phyloP scores from a whole-genome alignment of 345 rosid species.

The Sonneratia caseolaris region DNA sequence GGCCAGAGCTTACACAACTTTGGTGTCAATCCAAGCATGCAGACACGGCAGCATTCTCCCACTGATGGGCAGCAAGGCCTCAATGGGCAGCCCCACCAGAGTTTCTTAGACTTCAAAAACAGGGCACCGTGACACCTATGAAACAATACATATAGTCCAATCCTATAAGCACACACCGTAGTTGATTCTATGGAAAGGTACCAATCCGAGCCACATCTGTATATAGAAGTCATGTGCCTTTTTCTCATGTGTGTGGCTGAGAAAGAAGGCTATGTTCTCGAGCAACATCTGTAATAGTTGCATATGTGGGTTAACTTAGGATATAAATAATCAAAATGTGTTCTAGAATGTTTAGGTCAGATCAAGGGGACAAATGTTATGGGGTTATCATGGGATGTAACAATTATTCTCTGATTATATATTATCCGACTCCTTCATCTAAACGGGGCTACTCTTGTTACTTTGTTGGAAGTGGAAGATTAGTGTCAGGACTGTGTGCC shows the following conservation, averaged over 20 bases:
- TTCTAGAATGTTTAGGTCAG: neutral
- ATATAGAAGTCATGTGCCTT: neutral
- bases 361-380: neutral
- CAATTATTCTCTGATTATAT: neutral
- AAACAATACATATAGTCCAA: neutral
- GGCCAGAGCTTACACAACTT: conserved; percentile 42
- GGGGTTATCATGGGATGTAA: neutral
- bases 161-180: neutral
- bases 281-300: neutral
- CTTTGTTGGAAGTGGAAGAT: neutral
- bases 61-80: conserved; percentile 27
- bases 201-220: neutral
- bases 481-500: too few relatives aligned
- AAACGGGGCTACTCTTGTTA: neutral
- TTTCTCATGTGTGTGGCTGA: neutral
- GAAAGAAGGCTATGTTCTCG: neutral
- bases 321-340: neutral
- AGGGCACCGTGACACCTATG: conserved; percentile 19
- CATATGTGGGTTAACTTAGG: conserved; percentile 1
- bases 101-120: conserved; percentile 39
- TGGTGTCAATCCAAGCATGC: conserved; percentile 35
- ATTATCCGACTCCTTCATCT: neutral
- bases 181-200: neutral
- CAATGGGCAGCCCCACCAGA: conserved; percentile 34
- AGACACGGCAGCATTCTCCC: conserved; percentile 31